Evolutionary conservation across 208 protist species (phyloP).

Genomic region (Crithidia bombi): DNA sequence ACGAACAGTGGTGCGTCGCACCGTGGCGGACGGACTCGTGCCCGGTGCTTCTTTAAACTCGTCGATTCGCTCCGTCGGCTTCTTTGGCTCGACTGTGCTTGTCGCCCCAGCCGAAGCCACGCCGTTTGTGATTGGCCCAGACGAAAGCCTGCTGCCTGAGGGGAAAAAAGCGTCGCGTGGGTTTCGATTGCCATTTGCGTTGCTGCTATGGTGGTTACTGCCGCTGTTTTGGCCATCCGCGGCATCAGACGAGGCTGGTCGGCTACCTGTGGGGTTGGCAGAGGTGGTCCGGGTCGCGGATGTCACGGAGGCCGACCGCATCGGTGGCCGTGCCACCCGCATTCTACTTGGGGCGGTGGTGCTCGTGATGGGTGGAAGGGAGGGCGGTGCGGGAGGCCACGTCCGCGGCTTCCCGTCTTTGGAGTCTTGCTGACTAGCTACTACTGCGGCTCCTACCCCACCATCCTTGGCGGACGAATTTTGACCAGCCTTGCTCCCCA

Average conservation of each 20-base stretch:
- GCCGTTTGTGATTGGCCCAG: not conserved
- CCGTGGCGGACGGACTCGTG: slow-evolving; percentile 29
- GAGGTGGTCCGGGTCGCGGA: not conserved
- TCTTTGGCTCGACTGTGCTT: not conserved
- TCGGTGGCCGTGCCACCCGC: slow-evolving; percentile 4
- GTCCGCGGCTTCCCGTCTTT: slow-evolving; percentile 4
- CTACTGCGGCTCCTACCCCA: not conserved
- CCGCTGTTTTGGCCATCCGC: not conserved
- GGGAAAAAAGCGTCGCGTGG: not conserved
- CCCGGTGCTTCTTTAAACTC: slow-evolving; percentile 23
- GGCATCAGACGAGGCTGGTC: not conserved
- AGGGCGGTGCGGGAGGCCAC: not conserved
- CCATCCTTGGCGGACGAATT: not conserved
- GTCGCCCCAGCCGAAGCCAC: not conserved
- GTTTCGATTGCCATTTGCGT: not conserved
- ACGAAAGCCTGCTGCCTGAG: not conserved
- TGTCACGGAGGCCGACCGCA: not conserved
- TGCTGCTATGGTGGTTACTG: not conserved
- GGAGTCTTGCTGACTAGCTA: not conserved
- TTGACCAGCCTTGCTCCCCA: not conserved
- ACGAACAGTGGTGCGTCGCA: slow-evolving; percentile 27
- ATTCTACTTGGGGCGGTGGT: not conserved
- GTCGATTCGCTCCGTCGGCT: slow-evolving; percentile 22
- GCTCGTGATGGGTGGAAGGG: slow-evolving; percentile 9
- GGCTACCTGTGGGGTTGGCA: too few relatives aligned